Percentiles rank a stretch among this genome's conserved stretches.
These are phyloP conservation scores for Flueggea neowawraea DNA, from an alignment of 441 rosid species.

Conservation along the genomic window DNA sequence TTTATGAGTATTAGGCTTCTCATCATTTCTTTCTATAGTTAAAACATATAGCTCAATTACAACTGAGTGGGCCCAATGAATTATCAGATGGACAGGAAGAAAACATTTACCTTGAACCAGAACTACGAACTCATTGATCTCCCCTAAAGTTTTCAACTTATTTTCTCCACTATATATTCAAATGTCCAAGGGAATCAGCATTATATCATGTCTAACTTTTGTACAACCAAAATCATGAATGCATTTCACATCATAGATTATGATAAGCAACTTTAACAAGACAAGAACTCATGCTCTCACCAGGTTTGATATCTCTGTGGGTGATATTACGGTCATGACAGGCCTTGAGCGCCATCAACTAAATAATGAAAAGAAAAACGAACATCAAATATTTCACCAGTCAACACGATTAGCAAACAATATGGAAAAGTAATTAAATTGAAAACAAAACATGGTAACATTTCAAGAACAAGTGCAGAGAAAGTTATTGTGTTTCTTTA, in stretches of 20 bases:
- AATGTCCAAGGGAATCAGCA: no score
- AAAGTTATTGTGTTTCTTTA: background rate
- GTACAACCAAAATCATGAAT: no score
- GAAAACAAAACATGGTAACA: background rate
- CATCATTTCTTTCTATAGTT: no score
- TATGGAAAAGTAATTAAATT: background rate
- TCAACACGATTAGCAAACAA: background rate
- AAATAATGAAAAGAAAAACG: conserved; percentile 19
- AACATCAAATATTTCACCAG: conserved; percentile 8
- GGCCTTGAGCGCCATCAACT: conserved; percentile 88
- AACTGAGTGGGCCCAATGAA: no score
- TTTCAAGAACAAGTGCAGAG: background rate
- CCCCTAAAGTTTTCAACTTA: no score
- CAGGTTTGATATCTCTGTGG: conserved; percentile 98
- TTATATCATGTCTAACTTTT: no score
- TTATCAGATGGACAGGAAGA: background rate
- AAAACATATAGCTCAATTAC: no score
- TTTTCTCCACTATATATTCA: no score
- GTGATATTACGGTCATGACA: conserved; percentile 98
- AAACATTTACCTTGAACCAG: background rate
- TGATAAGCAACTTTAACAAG: conserved; percentile 4
- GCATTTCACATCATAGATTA: background rate
- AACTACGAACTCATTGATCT: no score
- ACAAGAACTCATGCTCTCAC: conserved; percentile 41
- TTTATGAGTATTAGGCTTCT: no score